Conservation (phyloP, 2,329 filamentous ascomycete genomes). For the Exophiala dermatitidis region DNA sequence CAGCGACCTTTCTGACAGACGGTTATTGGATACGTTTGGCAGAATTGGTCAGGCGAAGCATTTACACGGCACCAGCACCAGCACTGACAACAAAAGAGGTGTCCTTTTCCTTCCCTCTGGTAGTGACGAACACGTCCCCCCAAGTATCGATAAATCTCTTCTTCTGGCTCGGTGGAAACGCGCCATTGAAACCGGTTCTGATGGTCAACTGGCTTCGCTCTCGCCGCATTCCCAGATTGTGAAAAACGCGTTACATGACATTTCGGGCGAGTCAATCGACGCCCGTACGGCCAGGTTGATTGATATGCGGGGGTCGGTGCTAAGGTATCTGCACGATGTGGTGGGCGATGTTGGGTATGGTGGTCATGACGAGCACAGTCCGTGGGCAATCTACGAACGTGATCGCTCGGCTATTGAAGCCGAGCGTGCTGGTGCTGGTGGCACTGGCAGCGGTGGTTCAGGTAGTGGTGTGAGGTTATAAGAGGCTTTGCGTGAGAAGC, state of each 20-base stretch:
- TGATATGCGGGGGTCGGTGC: conserved; percentile 20
- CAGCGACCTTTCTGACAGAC: conserved; percentile 59
- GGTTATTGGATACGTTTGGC: conserved; percentile 59
- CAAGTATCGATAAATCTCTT: conserved; percentile 13
- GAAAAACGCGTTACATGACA: conserved; percentile 21
- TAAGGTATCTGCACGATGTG: conserved; percentile 21
- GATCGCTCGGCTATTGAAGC: background rate
- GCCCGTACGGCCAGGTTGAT: conserved; percentile 19
- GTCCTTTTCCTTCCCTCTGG: conserved; percentile 22
- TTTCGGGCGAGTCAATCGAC: conserved; percentile 15
- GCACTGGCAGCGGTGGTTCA: background rate
- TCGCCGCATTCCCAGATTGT: conserved; percentile 16
- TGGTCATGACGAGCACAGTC: background rate
- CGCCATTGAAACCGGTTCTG: conserved; percentile 5
- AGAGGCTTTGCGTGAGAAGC: too few species aligned
- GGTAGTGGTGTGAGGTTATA: background rate
- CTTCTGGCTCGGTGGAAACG: conserved; percentile 20
- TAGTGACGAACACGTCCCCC: conserved; percentile 14
- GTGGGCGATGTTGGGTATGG: conserved; percentile 14
- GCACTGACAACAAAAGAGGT: background rate
- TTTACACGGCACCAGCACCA: background rate
- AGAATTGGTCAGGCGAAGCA: background rate
- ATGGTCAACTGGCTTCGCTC: background rate
- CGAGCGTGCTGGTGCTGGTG: background rate
- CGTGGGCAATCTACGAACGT: conserved; percentile 10